Evolutionary conservation across 768 basidiomycete genomes (phyloP).

Genomic region (Pleurotus platypus): DNA sequence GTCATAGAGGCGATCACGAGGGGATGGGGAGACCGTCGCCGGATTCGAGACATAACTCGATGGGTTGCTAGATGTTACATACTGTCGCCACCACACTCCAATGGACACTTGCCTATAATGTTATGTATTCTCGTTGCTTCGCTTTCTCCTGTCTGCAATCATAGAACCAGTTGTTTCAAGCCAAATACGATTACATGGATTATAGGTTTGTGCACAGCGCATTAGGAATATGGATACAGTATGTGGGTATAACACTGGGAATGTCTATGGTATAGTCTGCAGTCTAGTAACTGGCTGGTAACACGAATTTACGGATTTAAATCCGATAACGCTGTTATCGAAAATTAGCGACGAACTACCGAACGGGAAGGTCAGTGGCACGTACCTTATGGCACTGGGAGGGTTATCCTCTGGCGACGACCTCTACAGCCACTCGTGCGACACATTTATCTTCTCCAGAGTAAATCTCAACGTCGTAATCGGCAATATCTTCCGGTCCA

Average conservation of each 20-base stretch:
- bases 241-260: not conserved
- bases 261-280: not conserved
- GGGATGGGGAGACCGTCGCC: not conserved
- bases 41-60: not conserved
- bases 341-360: not conserved
- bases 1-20: conserved; percentile 48
- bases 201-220: not conserved
- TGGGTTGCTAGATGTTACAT: not conserved
- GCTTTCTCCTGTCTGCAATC: not conserved
- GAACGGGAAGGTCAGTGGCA: not conserved
- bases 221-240: not conserved
- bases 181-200: not conserved
- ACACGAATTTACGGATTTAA: not conserved
- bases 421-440: conserved; percentile 53
- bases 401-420: conserved; percentile 28
- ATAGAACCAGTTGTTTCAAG: not conserved
- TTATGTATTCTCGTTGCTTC: not conserved
- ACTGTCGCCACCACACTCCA: not conserved
- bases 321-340: not conserved
- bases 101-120: not conserved
- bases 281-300: not conserved
- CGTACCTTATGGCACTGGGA: not conserved
- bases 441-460: conserved; percentile 49
- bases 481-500: conserved; percentile 45
- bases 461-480: conserved; percentile 54